Evolutionary conservation across 1,139 yeast genomes (phyloP), one percentile per base, ranked within the genome.

Genomic region (Lodderomyces jiufengensis): DNA sequence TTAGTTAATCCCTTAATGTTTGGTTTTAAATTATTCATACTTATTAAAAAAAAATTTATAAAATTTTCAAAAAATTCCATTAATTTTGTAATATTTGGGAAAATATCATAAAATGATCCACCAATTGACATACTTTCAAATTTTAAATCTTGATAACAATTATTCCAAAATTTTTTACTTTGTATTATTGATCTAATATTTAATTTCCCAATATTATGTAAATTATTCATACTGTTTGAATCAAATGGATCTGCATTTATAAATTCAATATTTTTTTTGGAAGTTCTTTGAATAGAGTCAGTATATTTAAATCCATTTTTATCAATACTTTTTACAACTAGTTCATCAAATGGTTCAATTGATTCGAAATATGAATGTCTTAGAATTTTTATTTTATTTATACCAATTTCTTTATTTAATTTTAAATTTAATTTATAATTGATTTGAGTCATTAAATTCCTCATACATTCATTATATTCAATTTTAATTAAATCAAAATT

Each of bases 121-220:
- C 36, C 50, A 44, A 42, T 49, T 33, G 52, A 54, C 43, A 51
- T 47, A 18, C 52, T 47, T 25, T 54, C 58, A 31, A 48, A 50
- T 38, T 57, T 60, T 33, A 63, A 38, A 40, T 63, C 69, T 40
- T 62, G 66, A 36, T 60, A 61, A 23, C 63, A 52, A 35, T 54
- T 50, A 41, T 60, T 57, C 68, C 68, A 63, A 38, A 63, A 60
- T 33, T 52, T 57, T 12, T 46, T 47, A 23, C 57, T 52, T 22
- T 44, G 44, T 20, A 62, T 42, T 9, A 56, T 18, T 9, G 27
- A 22, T 12, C 31, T 18, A 21, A 41, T 29, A 25, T 33, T 39
- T 22, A 18, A 22, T 22, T 22, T 22, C 9, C n/a, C 16, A 18
- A 36, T 33, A 21, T 30, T 36, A n/a, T 31, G 43, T 43, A 49